Evolutionary conservation across 2,329 filamentous ascomycete genomes (phyloP), one percentile per base, ranked within the genome.

Genomic region (Fonsecaea nubica): DNA sequence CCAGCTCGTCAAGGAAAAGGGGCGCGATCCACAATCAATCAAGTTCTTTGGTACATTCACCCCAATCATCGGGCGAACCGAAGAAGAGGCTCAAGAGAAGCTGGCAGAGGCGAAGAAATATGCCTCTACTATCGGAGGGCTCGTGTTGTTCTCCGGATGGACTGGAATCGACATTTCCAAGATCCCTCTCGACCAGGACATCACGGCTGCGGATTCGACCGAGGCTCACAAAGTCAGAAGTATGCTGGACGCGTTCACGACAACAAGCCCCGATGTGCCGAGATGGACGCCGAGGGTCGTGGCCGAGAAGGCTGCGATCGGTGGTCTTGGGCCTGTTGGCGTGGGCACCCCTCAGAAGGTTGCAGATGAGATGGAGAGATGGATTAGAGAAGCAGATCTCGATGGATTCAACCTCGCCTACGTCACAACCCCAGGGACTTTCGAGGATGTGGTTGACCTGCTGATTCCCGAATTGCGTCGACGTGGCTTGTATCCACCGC

Each of bases 331-430:
- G 0, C 83, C 84, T 0, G 79, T 85, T 1, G 74, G 76, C 2
- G 77, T 86, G 8, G 84, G 90, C 0, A 91, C 87, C 0, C 80
- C 89, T 0, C 76, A 82, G 15, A 85, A 87, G 69, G 88, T 92
- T 1, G 90, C 88, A 0, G 89, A 92, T 74, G 83, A 85, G 52
- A 81, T 92, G 63, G 87, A 92, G 76, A 77, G 80, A 0, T 92
- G 90, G 89, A 80, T 91, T 0, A 73, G 80, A 5, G 89, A 91
- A 74, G 89, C 87, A 0, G 90, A 91, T 70, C 84, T 92, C 0
- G 90, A 92, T 73, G 90, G 90, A 0, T 92, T 92, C 77, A 92
- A 92, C 71, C 67, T 85, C 25, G 78, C 75, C 6, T 82, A 84
- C 74, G 81, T 83, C 13, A 82, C 81, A 1, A 84, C 80, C 5